phyloP scores from a whole-genome alignment of 2,329 filamentous ascomycete species.

The Fusarium kyushuense region DNA sequence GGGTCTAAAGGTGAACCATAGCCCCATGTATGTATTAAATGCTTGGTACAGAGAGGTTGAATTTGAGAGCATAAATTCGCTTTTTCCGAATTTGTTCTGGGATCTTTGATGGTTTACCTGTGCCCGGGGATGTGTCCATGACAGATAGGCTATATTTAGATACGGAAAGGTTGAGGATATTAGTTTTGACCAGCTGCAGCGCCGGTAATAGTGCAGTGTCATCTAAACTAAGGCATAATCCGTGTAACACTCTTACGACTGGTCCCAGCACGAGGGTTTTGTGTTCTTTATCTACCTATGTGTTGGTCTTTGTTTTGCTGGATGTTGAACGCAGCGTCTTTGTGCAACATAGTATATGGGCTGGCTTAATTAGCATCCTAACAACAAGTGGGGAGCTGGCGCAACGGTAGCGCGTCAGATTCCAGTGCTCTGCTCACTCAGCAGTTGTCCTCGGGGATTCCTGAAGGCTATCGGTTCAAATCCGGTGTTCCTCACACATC shows the following conservation, averaged over 20 bases:
- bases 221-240: too few relatives aligned
- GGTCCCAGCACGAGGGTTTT: not conserved
- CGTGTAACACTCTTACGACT: too few relatives aligned
- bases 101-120: not conserved
- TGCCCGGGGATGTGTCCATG: not conserved
- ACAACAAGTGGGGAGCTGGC: conserved; percentile 28
- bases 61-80: conserved; percentile 27
- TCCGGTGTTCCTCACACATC: conserved; percentile 30
- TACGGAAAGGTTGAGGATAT: not conserved
- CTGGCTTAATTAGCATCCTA: accelerated
- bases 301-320: not conserved
- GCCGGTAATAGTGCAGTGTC: not conserved
- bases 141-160: not conserved
- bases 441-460: conserved; percentile 10
- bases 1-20: conserved; percentile 26
- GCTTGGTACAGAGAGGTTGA: conserved; percentile 25
- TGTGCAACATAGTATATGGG: not conserved
- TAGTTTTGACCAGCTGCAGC: not conserved
- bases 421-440: conserved; percentile 10
- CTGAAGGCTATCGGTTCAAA: conserved; percentile 36
- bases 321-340: too few relatives aligned
- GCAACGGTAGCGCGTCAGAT: conserved; percentile 24
- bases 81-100: not conserved
- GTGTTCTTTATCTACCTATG: not conserved
- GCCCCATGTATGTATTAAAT: conserved; percentile 48